phyloP scores from a whole-genome alignment of 345 rosid genomes.

The Reutealis trisperma region DNA sequence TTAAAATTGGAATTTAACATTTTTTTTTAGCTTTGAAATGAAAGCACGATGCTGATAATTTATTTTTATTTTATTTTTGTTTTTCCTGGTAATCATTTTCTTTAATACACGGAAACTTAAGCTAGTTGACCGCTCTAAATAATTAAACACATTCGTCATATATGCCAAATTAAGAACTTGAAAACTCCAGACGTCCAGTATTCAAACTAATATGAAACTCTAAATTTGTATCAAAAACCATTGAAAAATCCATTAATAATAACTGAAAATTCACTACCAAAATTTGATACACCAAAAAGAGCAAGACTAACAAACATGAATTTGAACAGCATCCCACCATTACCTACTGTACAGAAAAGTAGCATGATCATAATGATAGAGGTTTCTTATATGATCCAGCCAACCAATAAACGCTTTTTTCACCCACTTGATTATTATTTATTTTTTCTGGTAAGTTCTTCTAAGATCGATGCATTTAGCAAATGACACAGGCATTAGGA shows the following conservation, averaged over 20 bases:
- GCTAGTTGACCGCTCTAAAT: too few relatives aligned
- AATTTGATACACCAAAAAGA: neutral
- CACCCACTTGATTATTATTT: neutral
- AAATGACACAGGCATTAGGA: slow-evolving; percentile 48
- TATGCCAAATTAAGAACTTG: too few relatives aligned
- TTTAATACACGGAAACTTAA: too few relatives aligned
- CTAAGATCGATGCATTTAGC: slow-evolving; percentile 10
- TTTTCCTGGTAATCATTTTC: too few relatives aligned
- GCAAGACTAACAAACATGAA: neutral
- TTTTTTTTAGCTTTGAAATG: too few relatives aligned
- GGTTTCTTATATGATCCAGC: neutral
- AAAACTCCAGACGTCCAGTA: too few relatives aligned
- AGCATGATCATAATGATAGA: neutral
- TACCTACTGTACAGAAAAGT: neutral
- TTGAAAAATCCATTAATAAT: neutral
- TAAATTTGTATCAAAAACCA: too few relatives aligned
- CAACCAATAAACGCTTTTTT: neutral
- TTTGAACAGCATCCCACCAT: neutral
- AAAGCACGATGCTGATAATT: too few relatives aligned
- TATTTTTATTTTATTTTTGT: too few relatives aligned
- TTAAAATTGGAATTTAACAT: too few relatives aligned
- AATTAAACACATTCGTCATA: neutral
- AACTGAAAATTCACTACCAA: neutral
- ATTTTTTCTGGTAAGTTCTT: neutral
- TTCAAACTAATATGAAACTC: too few relatives aligned